Base-by-base conservation (phyloP, 371 early-diverging fungal genomes). In the Actinomortierella wolfii region DNA sequence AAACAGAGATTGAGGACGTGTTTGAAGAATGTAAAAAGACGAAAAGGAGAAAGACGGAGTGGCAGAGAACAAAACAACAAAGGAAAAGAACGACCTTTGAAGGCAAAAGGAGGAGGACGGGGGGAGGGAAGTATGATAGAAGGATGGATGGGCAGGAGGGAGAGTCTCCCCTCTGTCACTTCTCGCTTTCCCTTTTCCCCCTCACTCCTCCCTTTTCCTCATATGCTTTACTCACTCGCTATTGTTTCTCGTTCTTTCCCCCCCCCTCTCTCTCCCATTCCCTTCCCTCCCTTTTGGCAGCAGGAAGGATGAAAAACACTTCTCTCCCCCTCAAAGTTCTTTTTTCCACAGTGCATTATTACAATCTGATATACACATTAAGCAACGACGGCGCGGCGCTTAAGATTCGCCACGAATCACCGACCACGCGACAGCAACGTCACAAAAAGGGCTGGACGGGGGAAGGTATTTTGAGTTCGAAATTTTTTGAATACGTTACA, bases 131-230 rank as follows among this genome's bases (percentile, higher is more conserved):
- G 44, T 28, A 25, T 18, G 20, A 6, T 8, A 21, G 40, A 20
- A 24, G 11, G 60, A 25, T 44, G 26, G 51, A 51, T 51, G 51
- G 24, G 28, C 34, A 29, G 2, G 17, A 41, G n/a, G 24, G 24
- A 47, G 18, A 25, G 25, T 13, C 40, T 34, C 40, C 41, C 20
- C 34, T 2, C 7, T 54, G n/a, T 14, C 61, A 55, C 29, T 61
- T 57, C 51, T 61, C 61, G 17, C 54, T 57, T 4, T 57, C 57
- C 25, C 39, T 67, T 34, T 67, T 56, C 59, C 54, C 56, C 24
- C 55, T 56, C 50, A 56, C 51, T 45, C 49, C 39, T 14, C 59
- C 51, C 43, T 56, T 59, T 21, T 58, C 50, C 9, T 40, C 15
- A 2, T 58, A 59, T 21, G 58, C 47, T 9, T 44, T 47, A 18